These are phyloP conservation scores for Sarocladium kiliense DNA, from an alignment of 2,329 filamentous ascomycete species.

Conservation along the genomic window DNA sequence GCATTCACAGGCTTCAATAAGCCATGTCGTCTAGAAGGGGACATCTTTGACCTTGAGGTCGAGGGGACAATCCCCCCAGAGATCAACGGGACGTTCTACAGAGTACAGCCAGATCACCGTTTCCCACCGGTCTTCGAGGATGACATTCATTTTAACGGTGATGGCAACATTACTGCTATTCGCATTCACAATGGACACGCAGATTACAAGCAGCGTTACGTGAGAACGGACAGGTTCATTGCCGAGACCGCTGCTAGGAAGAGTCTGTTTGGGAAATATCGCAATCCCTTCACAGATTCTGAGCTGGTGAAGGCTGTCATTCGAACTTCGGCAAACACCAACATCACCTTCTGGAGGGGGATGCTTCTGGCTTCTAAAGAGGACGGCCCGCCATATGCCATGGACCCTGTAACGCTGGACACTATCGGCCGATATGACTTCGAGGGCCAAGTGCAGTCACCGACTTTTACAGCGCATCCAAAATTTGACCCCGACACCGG, in stretches of 20 bases:
- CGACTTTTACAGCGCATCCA: slow-evolving; percentile 36
- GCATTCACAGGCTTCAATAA: not conserved
- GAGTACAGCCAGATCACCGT: slow-evolving; percentile 6
- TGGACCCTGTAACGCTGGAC: slow-evolving; percentile 34
- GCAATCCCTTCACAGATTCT: slow-evolving; percentile 33
- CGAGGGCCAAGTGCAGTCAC: slow-evolving; percentile 30
- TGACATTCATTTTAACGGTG: slow-evolving; percentile 27
- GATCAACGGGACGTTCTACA: slow-evolving; percentile 15
- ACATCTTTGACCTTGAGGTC: slow-evolving; percentile 12
- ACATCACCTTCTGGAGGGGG: slow-evolving; percentile 43
- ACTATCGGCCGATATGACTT: slow-evolving; percentile 36
- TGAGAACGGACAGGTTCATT: slow-evolving; percentile 32
- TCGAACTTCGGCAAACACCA: slow-evolving; percentile 38
- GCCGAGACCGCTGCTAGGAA: slow-evolving; percentile 22
- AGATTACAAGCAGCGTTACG: slow-evolving; percentile 28
- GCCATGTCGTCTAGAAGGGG: slow-evolving; percentile 10
- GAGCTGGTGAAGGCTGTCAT: slow-evolving; percentile 21
- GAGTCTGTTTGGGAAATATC: slow-evolving; percentile 30
- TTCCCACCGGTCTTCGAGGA: slow-evolving; percentile 5
- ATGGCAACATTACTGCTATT: slow-evolving; percentile 32
- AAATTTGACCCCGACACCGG: slow-evolving; percentile 34
- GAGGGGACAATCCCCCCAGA: slow-evolving; percentile 14
- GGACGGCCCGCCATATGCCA: slow-evolving; percentile 33
- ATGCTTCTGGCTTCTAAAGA: slow-evolving; percentile 45
- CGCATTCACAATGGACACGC: slow-evolving; percentile 24